Percentiles rank a stretch among this genome's conserved stretches.
Conservation (phyloP, 345 rosid species). For the Lagerstroemia speciosa region DNA sequence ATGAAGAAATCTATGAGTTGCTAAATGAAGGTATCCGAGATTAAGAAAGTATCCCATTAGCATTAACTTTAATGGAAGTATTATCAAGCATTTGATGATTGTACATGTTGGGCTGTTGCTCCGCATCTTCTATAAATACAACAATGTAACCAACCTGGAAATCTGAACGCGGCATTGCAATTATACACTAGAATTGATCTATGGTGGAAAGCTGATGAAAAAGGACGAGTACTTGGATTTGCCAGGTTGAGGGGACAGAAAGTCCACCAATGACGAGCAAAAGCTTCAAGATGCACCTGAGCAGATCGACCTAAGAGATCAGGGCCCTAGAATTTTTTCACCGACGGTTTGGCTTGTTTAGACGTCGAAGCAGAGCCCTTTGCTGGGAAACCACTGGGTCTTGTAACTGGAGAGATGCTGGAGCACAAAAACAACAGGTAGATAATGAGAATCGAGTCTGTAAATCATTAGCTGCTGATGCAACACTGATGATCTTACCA, state of each 20-base stretch:
- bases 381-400: constrained; percentile 11
- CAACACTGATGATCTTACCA: constrained; percentile 32
- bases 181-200: too few relatives aligned
- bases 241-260: neutral
- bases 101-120: too few relatives aligned
- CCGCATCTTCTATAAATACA: too few relatives aligned
- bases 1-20: too few relatives aligned
- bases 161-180: too few relatives aligned
- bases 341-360: constrained; percentile 19
- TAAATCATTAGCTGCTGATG: neutral
- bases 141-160: too few relatives aligned
- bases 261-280: neutral
- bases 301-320: neutral
- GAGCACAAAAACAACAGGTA: constrained; percentile 1
- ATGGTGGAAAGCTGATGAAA: too few relatives aligned
- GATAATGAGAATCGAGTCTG: neutral
- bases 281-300: neutral
- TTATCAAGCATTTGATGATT: too few relatives aligned
- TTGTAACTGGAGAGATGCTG: constrained; percentile 22
- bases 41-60: too few relatives aligned
- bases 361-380: constrained; percentile 32
- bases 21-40: too few relatives aligned
- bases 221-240: neutral
- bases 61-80: too few relatives aligned
- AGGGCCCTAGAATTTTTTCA: constrained; percentile 13